A percentile compares a stretch with the other conserved stretches of the same genome.
phyloP scores from a whole-genome alignment of 2,329 filamentous ascomycete species.

The Microdochium paspali region DNA sequence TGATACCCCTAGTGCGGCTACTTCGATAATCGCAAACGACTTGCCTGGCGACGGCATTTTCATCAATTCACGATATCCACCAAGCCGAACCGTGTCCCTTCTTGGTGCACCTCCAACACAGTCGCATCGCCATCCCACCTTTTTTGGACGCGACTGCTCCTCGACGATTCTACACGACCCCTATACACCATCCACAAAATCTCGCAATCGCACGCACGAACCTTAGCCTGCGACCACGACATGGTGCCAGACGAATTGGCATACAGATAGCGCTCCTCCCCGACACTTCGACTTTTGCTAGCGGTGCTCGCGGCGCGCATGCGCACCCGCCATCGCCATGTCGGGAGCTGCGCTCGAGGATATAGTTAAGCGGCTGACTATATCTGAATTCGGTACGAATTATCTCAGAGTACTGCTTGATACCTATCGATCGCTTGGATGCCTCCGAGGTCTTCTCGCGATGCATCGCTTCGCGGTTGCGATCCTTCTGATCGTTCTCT shows the following conservation, averaged over 20 bases:
- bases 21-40: too few species aligned
- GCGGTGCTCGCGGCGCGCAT: background rate
- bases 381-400: slow-evolving; percentile 43
- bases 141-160: too few species aligned
- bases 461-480: too few species aligned
- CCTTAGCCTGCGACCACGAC: background rate
- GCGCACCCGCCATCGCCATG: slow-evolving; percentile 42
- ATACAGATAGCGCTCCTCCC: background rate
- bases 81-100: too few species aligned
- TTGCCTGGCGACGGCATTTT: too few species aligned
- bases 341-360: slow-evolving; percentile 52
- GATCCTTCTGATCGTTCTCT: too few species aligned
- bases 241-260: background rate
- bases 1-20: slow-evolving; percentile 18
- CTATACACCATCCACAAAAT: background rate
- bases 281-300: background rate
- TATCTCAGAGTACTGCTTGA: too few species aligned
- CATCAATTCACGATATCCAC: too few species aligned
- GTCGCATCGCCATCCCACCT: too few species aligned
- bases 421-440: too few species aligned
- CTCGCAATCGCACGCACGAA: background rate
- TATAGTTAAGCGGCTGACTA: slow-evolving; percentile 50
- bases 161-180: background rate
- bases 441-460: too few species aligned
- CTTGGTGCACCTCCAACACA: too few species aligned